phyloP scores from a whole-genome alignment of 495 filamentous ascomycete genomes.

The Neurospora sp. region DNA sequence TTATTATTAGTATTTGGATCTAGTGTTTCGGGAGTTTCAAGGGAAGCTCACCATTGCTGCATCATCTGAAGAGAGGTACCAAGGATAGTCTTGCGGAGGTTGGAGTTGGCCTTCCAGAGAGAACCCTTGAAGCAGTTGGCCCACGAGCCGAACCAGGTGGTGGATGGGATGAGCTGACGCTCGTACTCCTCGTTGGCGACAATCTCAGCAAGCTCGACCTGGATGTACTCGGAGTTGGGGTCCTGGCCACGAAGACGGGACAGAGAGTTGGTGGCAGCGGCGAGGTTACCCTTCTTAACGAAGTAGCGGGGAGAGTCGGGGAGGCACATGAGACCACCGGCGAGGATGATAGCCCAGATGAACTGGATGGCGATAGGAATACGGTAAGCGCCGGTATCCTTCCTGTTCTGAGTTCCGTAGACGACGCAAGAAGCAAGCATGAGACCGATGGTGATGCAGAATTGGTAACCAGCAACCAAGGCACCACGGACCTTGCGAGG shows the following conservation, averaged over 20 bases:
- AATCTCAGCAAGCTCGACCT: constrained; percentile 69
- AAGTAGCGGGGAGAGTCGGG: constrained; percentile 76
- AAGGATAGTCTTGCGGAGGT: constrained; percentile 66
- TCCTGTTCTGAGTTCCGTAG: constrained; percentile 54
- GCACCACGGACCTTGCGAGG: constrained; percentile 65
- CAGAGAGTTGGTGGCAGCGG: constrained; percentile 51
- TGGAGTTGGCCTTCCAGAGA: constrained; percentile 41
- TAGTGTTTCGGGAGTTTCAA: neutral
- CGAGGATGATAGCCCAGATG: constrained; percentile 59
- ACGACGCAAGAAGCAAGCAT: constrained; percentile 63
- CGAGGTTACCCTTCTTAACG: constrained; percentile 61
- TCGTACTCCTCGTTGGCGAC: constrained; percentile 78
- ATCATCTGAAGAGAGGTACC: constrained; percentile 68
- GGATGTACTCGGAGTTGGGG: constrained; percentile 50
- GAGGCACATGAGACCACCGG: constrained; percentile 46
- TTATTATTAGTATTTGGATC: neutral
- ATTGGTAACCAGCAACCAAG: constrained; percentile 66
- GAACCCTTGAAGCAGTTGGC: constrained; percentile 53
- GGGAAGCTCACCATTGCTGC: constrained; percentile 47
- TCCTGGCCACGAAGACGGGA: constrained; percentile 58
- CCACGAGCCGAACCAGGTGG: constrained; percentile 58
- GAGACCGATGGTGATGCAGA: constrained; percentile 68
- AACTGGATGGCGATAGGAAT: constrained; percentile 65
- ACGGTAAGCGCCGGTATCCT: constrained; percentile 55
- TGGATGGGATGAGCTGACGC: constrained; percentile 49